phyloP scores from a whole-genome alignment of 371 early-diverging fungal genomes.

The Smittium culicis region DNA sequence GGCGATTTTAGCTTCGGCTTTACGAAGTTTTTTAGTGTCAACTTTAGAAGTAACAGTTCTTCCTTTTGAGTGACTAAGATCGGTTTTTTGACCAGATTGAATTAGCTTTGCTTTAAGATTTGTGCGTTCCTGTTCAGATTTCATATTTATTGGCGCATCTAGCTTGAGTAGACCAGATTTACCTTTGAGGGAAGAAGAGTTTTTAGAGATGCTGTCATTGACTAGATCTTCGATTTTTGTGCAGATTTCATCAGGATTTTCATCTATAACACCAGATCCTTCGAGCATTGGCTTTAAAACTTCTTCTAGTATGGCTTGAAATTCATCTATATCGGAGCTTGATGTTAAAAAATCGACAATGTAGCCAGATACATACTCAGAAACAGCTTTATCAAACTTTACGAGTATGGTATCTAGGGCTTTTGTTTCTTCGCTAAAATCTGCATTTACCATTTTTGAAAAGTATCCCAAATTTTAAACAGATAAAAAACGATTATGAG shows the following conservation, averaged over 20 bases:
- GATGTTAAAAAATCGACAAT: slow-evolving; percentile 49
- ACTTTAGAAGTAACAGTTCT: slow-evolving; percentile 61
- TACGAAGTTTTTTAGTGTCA: slow-evolving; percentile 74
- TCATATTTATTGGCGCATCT: slow-evolving; percentile 30
- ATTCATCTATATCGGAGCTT: slow-evolving; percentile 38
- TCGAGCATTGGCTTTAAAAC: slow-evolving; percentile 73
- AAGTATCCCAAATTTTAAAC: too few relatives aligned
- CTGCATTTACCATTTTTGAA: background rate
- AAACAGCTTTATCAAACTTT: slow-evolving; percentile 56
- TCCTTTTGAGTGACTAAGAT: slow-evolving; percentile 26
- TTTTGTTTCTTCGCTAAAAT: background rate
- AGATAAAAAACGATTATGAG: too few relatives aligned
- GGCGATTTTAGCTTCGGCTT: slow-evolving; percentile 84
- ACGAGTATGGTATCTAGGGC: slow-evolving; percentile 16
- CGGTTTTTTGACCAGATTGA: slow-evolving; percentile 14
- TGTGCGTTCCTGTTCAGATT: slow-evolving; percentile 27
- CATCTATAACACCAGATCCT: slow-evolving; percentile 55
- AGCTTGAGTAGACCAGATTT: slow-evolving; percentile 16
- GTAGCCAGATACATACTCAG: slow-evolving; percentile 70
- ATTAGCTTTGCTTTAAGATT: slow-evolving; percentile 23
- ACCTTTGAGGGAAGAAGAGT: slow-evolving; percentile 10
- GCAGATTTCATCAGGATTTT: slow-evolving; percentile 47
- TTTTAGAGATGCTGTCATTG: slow-evolving; percentile 26
- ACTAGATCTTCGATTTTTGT: slow-evolving; percentile 41
- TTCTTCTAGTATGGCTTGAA: slow-evolving; percentile 59